Conservation (phyloP, 345 rosid species). For the Pistacia atlantica region DNA sequence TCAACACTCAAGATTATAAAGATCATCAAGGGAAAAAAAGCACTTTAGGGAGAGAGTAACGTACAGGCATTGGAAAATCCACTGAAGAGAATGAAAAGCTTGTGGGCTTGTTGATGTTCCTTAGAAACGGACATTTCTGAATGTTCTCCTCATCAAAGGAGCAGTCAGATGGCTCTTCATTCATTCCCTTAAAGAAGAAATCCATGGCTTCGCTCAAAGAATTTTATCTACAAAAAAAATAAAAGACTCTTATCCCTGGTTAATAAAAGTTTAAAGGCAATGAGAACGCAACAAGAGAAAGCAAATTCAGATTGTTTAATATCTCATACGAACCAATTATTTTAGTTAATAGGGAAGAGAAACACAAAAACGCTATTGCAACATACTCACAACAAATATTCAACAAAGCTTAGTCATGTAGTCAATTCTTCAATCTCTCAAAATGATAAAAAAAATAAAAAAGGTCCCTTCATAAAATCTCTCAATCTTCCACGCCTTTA, state of each 20-base stretch:
- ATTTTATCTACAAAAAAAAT: slow-evolving; percentile 15
- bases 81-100: slow-evolving; percentile 61
- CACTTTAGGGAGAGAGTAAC: background rate
- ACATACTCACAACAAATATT: too few species aligned
- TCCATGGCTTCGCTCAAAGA: slow-evolving; percentile 44
- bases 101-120: slow-evolving; percentile 78
- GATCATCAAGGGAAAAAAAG: background rate
- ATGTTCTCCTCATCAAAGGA: slow-evolving; percentile 50
- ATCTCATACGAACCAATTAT: too few species aligned
- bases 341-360: too few species aligned
- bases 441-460: too few species aligned
- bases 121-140: slow-evolving; percentile 76
- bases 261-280: too few species aligned
- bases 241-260: background rate
- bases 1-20: background rate
- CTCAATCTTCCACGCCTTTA: too few species aligned
- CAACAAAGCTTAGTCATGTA: too few species aligned
- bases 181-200: slow-evolving; percentile 36
- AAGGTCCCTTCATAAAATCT: too few species aligned
- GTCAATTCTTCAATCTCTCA: too few species aligned
- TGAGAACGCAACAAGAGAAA: background rate
- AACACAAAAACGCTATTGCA: too few species aligned
- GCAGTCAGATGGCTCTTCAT: slow-evolving; percentile 47
- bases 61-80: slow-evolving; percentile 51
- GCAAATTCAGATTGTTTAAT: background rate